Evolutionary conservation across 306 rosid species (phyloP).

Genomic region (Quercus cerris): DNA sequence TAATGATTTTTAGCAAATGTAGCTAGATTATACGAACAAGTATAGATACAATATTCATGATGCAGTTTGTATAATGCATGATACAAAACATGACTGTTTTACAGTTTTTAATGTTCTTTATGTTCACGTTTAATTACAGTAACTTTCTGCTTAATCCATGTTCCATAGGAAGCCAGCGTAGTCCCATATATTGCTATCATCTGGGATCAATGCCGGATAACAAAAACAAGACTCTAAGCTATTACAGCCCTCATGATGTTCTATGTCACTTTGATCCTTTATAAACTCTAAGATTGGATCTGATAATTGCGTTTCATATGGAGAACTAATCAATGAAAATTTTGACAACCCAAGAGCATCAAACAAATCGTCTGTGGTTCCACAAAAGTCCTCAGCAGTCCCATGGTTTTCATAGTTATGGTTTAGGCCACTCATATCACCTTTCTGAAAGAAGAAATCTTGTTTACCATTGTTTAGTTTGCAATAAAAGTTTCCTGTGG

Average conservation of each 20-base stretch:
- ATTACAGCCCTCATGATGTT: constrained; percentile 26
- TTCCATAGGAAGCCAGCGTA: constrained; percentile 54
- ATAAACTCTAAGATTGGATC: constrained; percentile 54
- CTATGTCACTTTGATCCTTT: constrained; percentile 30
- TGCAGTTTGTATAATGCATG: neutral
- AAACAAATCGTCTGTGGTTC: constrained; percentile 23
- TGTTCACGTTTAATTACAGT: neutral
- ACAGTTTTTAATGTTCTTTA: constrained; percentile 3
- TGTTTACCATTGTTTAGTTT: constrained; percentile 11
- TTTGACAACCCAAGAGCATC: constrained; percentile 22
- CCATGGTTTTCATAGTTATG: constrained; percentile 7
- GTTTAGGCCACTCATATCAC: constrained; percentile 5
- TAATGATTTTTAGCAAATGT: too few relatives aligned
- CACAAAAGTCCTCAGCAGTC: constrained; percentile 6
- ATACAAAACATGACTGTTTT: neutral
- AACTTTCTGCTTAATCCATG: constrained; percentile 26
- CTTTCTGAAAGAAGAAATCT: constrained; percentile 14
- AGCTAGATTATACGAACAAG: too few relatives aligned
- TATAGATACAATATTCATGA: neutral
- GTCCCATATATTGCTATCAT: constrained; percentile 42
- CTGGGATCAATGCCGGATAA: constrained; percentile 21
- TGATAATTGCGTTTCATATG: constrained; percentile 43
- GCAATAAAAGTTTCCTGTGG: constrained; percentile 23
- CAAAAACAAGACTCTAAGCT: constrained; percentile 20
- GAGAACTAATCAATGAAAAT: constrained; percentile 43